Base-by-base conservation (phyloP, 2,329 filamentous ascomycete genomes). In the Pyrenochaeta sp. region DNA sequence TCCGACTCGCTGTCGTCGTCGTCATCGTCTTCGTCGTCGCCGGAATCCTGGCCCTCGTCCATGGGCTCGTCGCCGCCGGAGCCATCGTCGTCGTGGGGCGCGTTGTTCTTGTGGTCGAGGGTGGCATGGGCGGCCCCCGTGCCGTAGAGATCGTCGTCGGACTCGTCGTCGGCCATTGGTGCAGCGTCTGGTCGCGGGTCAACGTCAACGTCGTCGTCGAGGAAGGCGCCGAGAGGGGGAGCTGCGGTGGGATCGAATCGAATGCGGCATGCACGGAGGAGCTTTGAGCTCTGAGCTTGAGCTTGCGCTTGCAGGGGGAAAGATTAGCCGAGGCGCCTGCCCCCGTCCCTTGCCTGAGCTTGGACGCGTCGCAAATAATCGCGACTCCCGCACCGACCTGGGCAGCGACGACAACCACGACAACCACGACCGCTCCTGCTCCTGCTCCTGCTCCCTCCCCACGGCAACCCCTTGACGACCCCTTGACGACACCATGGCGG, bases 81-180 rank as follows among this genome's bases (percentile, higher is more conserved):
- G 7, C 38, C 65, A 6, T 65, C 63, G 15, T 60, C 55, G 13
- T 65, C 60, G 44, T 58, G 53, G 44, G 62, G 67, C 31, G 40
- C 48, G 18, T 51, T 46, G 31, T 65, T 62, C 30, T 53, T 54
- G 13, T 55, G 36, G 35, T 61, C 53, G 7, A 45, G 41, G 19
- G 56, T 44, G 9, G 56, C 53, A 44, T 71, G 64, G n/a, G 63
- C 59, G 41, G 69, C 65, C 35, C 69, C n/a, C n/a, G n/a, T n/a
- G n/a, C n/a, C 72, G 61, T 80, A 80, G 52, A 80, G 74, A 65
- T 79, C 77, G 51, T 79, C 77, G 45, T 80, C 76, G 41, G 79
- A 77, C 51, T 79, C 77, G 49, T 79, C 77, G 49, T 79, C 77
- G 27, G 78, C 76, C 77, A 79, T 79, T 24, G 41, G 49, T 48